Evolutionary conservation across 179 eudicot genomes (phyloP).

Genomic region (Patellifolia procumbens): DNA sequence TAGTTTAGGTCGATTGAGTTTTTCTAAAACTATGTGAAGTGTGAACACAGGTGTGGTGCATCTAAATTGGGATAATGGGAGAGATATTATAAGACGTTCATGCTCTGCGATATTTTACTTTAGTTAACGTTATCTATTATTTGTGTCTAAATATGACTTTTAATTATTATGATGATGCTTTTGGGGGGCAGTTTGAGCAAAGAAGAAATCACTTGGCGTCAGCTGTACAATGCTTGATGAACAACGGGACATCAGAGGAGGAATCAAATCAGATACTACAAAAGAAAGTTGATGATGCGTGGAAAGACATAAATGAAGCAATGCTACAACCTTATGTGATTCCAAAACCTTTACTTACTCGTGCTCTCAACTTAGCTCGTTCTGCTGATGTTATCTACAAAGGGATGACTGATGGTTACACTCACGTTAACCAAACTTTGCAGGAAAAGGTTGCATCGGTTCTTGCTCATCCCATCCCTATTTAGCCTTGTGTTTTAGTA

Average conservation of each 20-base stretch:
- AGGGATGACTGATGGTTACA: slow-evolving; percentile 20
- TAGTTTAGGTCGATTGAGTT: too few species aligned
- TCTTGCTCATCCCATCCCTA: too few species aligned
- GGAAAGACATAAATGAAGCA: slow-evolving; percentile 41
- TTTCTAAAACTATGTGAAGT: too few species aligned
- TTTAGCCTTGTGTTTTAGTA: too few species aligned
- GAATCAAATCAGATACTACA: slow-evolving; percentile 26
- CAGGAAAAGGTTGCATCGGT: slow-evolving; percentile 22
- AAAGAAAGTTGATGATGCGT: too few species aligned
- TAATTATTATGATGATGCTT: too few species aligned
- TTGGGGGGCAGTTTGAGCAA: slow-evolving; percentile 37
- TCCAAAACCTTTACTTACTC: slow-evolving; percentile 18
- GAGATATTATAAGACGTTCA: too few species aligned
- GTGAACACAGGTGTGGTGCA: too few species aligned
- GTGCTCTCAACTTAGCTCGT: slow-evolving; percentile 24
- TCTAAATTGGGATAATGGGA: too few species aligned
- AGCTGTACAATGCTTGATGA: slow-evolving; percentile 37
- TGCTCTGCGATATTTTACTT: too few species aligned
- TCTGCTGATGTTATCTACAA: slow-evolving; percentile 22
- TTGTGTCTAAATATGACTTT: too few species aligned
- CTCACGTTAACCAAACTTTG: slow-evolving; percentile 17
- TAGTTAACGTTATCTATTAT: too few species aligned
- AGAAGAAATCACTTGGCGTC: slow-evolving; percentile 37
- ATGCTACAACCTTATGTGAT: slow-evolving; percentile 26
- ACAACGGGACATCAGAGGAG: slow-evolving; percentile 27